phyloP scores from a whole-genome alignment of 306 rosid species.

The Gynostemma pentaphyllum region DNA sequence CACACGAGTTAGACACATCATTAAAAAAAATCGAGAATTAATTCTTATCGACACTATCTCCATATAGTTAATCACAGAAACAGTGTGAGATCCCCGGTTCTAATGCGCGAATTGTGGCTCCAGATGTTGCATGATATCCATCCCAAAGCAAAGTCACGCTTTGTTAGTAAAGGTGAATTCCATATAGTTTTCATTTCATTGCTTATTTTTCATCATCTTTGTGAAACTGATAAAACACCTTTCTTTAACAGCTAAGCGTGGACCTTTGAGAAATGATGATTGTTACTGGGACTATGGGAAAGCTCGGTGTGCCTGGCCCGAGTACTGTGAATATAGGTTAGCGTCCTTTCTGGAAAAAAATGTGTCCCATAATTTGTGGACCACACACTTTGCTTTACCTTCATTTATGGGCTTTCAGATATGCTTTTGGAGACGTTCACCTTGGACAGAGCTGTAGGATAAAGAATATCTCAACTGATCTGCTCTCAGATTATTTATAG shows the following conservation, averaged over 20 bases:
- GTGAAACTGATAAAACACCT: constrained; percentile 16
- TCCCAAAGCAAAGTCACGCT: constrained; percentile 56
- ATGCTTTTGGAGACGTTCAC: constrained; percentile 95
- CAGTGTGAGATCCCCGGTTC: constrained; percentile 81
- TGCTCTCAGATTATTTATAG: constrained; percentile 57
- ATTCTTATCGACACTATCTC: constrained; percentile 24
- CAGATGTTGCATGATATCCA: constrained; percentile 94
- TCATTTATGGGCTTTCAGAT: constrained; percentile 36
- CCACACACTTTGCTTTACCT: background rate
- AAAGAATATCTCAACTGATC: constrained; percentile 45
- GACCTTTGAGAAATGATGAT: constrained; percentile 87
- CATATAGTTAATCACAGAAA: constrained; percentile 94
- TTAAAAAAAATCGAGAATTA: background rate
- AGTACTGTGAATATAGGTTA: constrained; percentile 94
- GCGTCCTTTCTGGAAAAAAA: constrained; percentile 8
- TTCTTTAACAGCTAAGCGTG: constrained; percentile 79
- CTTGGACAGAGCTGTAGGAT: constrained; percentile 97
- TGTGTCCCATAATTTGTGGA: background rate
- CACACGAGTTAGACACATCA: background rate
- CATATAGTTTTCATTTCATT: background rate
- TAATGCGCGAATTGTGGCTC: constrained; percentile 98
- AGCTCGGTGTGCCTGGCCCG: constrained; percentile 97
- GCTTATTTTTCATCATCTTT: background rate
- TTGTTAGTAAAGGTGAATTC: constrained; percentile 77
- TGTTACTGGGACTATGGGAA: constrained; percentile 99